Evolutionary conservation across 2,329 filamentous ascomycete genomes (phyloP), one percentile per base, ranked within the genome.

Genomic region (Ceratocystis smalleyi): DNA sequence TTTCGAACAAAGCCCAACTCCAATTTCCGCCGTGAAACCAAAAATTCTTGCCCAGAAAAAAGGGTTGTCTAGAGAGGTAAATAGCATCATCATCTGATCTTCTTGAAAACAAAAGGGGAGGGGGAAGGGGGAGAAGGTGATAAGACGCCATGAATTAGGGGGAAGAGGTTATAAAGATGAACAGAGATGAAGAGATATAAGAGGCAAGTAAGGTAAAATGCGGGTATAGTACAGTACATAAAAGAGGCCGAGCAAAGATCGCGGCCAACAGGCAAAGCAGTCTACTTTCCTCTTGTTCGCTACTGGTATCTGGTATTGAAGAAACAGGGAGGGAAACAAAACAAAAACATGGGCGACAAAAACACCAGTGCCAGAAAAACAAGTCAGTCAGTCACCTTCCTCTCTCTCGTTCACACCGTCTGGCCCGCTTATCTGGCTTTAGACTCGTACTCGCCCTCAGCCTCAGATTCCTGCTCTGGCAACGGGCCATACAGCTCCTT

Each of bases 401-500:
- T n/a, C 35, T 40, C 35, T 40, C 10, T 40, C 12, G 10, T 40
- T 40, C 35, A 40, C 35, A 15, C 35, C 12, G 35, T 40, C 35
- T 40, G 15, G 35, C 10, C 35, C 35, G 10, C 35, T 12, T 55
- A 63, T 54, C 45, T 35, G 54, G 24, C 15, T 30, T 57, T 27
- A 15, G 47, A 7, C 12, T 27, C 54, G 19, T 57, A 35, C 54
- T 35, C 24, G 17, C 19, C 45, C 10, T 47, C 45, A 10, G 17
- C n/a, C 43, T 54, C 24, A 62, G 40, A 32, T 6, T 47, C 61
- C 17, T 55, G 47, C 24, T 43, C 69, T 24, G 17, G 54, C 43
- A 83, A 70, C 4, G 75, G 72, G 49, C 81, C 82, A 67, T 77
- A 83, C 61, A 71, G 75, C 35, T 75, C 76, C 70, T 81, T 84